phyloP scores from a whole-genome alignment of 1,284 basidiomycete genomes.

The Schizopora paradoxa region DNA sequence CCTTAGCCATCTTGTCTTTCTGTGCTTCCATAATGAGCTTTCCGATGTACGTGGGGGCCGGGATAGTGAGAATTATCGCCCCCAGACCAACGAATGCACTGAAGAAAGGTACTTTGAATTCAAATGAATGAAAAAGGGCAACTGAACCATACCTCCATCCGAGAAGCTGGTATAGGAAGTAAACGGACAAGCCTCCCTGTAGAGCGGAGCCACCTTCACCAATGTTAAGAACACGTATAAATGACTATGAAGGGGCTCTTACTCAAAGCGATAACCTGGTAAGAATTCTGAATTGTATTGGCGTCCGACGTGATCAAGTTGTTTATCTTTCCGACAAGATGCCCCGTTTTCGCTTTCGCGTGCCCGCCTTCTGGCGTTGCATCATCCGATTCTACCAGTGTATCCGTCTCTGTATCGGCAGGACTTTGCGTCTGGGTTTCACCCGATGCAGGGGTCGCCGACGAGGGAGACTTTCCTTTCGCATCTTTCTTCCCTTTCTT shows the following conservation, averaged over 20 bases:
- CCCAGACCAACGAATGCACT: conserved; percentile 34
- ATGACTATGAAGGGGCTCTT: no score
- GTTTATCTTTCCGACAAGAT: conserved; percentile 37
- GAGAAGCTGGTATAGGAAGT: conserved; percentile 29
- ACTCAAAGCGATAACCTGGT: conserved; percentile 10
- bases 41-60: conserved; percentile 28
- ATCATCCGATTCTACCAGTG: not conserved
- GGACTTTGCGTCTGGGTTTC: conserved; percentile 4
- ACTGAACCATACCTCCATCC: conserved; percentile 17
- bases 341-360: conserved; percentile 20
- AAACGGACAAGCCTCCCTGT: conserved; percentile 26
- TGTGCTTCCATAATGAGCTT: conserved; percentile 20
- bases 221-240: not conserved
- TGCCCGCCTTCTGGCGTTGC: conserved; percentile 7
- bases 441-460: conserved; percentile 1
- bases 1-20: conserved; percentile 20
- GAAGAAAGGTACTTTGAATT: not conserved
- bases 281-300: conserved; percentile 16
- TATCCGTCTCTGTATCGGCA: conserved; percentile 1
- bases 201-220: conserved; percentile 20
- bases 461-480: conserved; percentile 1
- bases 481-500: not conserved
- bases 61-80: conserved; percentile 32
- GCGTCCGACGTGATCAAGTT: conserved; percentile 25
- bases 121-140: not conserved